Base-by-base conservation (phyloP, 345 rosid genomes). In the Pugionium cornutum region DNA sequence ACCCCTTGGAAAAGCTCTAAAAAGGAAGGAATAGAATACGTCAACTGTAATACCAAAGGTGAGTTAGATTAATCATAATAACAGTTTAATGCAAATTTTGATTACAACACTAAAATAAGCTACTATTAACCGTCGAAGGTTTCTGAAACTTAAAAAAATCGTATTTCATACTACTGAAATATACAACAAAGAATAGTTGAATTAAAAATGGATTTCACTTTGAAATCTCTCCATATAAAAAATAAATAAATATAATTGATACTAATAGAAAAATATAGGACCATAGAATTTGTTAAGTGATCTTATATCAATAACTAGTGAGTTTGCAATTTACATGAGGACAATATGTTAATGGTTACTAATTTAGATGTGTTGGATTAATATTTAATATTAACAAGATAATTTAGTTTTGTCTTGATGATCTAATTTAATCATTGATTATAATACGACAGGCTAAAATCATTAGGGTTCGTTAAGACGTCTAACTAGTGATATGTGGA, bases 401-500 rank as follows among this genome's bases (percentile, higher is more conserved):
- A 18, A 18, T 18, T 18, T 18, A 18, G 18, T 18, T 18, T 18
- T 18, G 68, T 55, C 7, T 35, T 32, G 51, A 62, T 30, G 9
- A 64, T 40, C 32, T n/a, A 54, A 3, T 53, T 61, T 31, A 34
- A 68, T 27, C 32, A n/a, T 9, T 4, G 54, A 2, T 26, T 25
- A 41, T n/a, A 52, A 31, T 5, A 52, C 2, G 62, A 61, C 67
- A 69, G 36, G 74, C 54, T 34, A 52, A 29, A 61, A 34, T 69
- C 41, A 48, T 62, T 46, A 63, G 39, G 45, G 58, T 71, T 71
- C 52, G 69, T 63, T 63, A 63, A 71, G 64, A 56, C 11, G 69
- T 71, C 75, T 45, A 71, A 63, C 52, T 63, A 7, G 27, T 31
- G 58, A 47, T 25, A 55, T 55, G 49, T 63, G 75, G 45, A 58